Base-by-base conservation (phyloP, 345 rosid genomes). In the Psidium friedrichsthalianum region DNA sequence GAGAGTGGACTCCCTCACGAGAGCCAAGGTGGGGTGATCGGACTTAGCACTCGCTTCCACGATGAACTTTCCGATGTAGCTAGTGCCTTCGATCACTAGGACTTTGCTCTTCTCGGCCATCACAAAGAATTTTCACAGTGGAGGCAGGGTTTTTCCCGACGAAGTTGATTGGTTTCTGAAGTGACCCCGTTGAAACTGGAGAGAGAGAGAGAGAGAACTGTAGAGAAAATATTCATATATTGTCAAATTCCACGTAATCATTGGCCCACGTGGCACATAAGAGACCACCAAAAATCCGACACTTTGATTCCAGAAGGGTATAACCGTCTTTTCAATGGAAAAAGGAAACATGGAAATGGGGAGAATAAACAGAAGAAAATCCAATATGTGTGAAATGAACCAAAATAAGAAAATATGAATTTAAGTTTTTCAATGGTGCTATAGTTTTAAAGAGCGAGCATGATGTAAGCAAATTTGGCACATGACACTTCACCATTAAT, bases 31-130 rank as follows among this genome's bases (percentile, higher is more conserved):
- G 11, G 86, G 86, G 58, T 76, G 83, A 36, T 86, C 86, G 36
- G 86, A 74, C 74, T 76, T 83, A 49, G 74, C 86, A 55, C 80
- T 57, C 6, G 88, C 84, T 40, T 57, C 83, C 22, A 84, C 57
- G 76, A 86, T 86, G 86, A 83, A 74, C 86, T 83, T 86, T 6
- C 88, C 84, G 18, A 86, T 29, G 86, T 76, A 86, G 49, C 88
- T 84, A 10, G 88, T 83, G 83, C 85, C 86, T 20, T 86, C 83
- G 36, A 86, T 58, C 56, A 83, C 57, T 32, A 83, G 85, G 54
- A 83, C 49, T 56, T 82, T 42, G 83, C 59, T 83, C 83, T 83
- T 86, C 49, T 25, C 85, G 13, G 85, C 83, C 88, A 86, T 86
- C 36, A 36, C 83, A 11, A 5, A 29, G 40, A 0, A 42, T 14